Conservation (phyloP, 352 stramenopile genomes). For the Phytophthora multivora region DNA sequence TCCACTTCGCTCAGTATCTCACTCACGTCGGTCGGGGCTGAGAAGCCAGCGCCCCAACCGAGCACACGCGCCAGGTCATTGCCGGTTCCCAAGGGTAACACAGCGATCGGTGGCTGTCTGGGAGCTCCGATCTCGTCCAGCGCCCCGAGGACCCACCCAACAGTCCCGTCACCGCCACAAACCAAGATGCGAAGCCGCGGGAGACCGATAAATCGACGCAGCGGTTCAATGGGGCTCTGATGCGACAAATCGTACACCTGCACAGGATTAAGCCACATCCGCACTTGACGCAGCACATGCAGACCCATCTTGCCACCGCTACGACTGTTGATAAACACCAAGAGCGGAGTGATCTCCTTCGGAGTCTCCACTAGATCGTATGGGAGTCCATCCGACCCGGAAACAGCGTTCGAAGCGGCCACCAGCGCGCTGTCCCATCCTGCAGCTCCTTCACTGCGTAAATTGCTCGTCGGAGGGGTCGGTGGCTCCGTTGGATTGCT, state of each 20-base stretch:
- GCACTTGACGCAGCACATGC: constrained; percentile 92
- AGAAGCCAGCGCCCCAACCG: constrained; percentile 94
- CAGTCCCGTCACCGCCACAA: constrained; percentile 95
- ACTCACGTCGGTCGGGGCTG: constrained; percentile 61
- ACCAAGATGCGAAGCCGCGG: constrained; percentile 91
- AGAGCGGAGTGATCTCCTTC: constrained; percentile 55
- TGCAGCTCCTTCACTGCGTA: constrained; percentile 10
- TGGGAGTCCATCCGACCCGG: constrained; percentile 37
- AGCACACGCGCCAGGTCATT: constrained; percentile 94
- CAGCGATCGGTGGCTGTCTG: constrained; percentile 92
- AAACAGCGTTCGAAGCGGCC: constrained; percentile 27
- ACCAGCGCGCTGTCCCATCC: constrained; percentile 23
- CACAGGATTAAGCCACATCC: constrained; percentile 94
- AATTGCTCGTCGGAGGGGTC: constrained; percentile 21
- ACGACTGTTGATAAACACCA: constrained; percentile 96
- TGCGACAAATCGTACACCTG: constrained; percentile 96
- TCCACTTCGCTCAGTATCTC: constrained; percentile 72
- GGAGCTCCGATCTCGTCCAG: constrained; percentile 67
- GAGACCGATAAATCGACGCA: constrained; percentile 91
- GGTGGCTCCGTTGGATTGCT: constrained; percentile 10
- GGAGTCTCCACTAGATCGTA: constrained; percentile 63
- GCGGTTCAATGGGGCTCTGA: constrained; percentile 89
- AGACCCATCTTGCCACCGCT: constrained; percentile 94
- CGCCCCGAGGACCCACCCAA: constrained; percentile 90
- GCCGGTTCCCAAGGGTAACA: constrained; percentile 95